Evolutionary conservation across 257 asterid species (phyloP), one percentile per base, ranked within the genome.

Genomic region (Solanum neorickii): DNA sequence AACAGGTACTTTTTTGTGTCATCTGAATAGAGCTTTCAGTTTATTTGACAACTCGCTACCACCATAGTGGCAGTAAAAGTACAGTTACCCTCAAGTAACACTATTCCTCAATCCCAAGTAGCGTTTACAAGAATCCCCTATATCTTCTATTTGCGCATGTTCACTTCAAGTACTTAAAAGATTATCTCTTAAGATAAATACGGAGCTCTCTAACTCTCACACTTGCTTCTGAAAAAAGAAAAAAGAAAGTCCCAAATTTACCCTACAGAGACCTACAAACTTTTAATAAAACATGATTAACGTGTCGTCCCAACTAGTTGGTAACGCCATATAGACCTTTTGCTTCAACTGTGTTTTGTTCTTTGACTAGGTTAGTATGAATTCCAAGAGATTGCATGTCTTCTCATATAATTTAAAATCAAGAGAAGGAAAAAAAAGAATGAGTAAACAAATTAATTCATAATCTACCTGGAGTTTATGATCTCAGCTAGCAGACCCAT

Each of bases 401-500:
- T 49, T 47, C 31, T 82, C 44, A 82, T 49, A 49, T 82, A 18
- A 82, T 49, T 49, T 29, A 47, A 82, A 49, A 82, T 82, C 47
- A 29, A 82, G 85, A 82, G 31, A 23, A 82, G 69, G 85, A 18
- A 47, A 80, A 47, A 75, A 16, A 31, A 49, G 6, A 49, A 82
- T 29, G 70, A 82, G 46, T 33, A 12, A 49, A 49, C 68, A 10
- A 49, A 9, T 80, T 49, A 16, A 10, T 13, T 82, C 27, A 31
- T 82, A 49, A 49, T 82, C 69, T 92, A 95, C 99, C 98, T 94
- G 92, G 99, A 96, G 92, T 95, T 96, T 92, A 95, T 94, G 88
- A 96, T 91, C 93, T 96, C 99, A 62, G 98, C 98, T 91, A 96
- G 88, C 42, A 96, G 92, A 66, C 96, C 91, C 98, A 96, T 88